Percentiles rank a stretch among this genome's conserved stretches.
Evolutionary conservation across 441 rosid genomes (phyloP).

Genomic region (Oxalis stricta): DNA sequence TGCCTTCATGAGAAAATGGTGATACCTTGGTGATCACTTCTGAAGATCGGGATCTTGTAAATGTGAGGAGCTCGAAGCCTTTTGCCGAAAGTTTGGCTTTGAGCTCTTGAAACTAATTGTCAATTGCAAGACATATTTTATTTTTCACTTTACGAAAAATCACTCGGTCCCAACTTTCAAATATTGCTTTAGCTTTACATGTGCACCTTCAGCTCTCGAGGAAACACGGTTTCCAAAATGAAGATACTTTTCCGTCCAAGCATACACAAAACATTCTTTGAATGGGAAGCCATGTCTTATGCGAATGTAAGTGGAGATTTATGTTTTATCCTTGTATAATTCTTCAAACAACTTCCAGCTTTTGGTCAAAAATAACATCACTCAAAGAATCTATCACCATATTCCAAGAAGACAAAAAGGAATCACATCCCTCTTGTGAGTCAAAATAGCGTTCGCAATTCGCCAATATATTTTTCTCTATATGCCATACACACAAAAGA

Average conservation of each 20-base stretch:
- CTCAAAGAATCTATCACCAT: not conserved
- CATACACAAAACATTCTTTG: not conserved
- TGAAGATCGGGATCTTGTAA: too few relatives aligned
- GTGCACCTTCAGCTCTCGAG: slow-evolving; percentile 4
- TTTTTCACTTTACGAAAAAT: not conserved
- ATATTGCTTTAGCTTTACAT: not conserved
- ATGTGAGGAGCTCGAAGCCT: not conserved
- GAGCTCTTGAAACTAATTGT: not conserved
- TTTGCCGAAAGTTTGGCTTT: not conserved
- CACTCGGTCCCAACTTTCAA: not conserved
- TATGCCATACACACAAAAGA: slow-evolving; percentile 5
- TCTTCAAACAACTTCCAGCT: not conserved
- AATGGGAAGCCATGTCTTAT: not conserved
- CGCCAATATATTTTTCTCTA: slow-evolving; percentile 3
- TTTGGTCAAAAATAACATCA: not conserved
- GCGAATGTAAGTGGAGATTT: not conserved
- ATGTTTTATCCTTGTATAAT: not conserved
- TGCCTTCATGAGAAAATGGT: too few relatives aligned
- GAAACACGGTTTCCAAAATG: slow-evolving; percentile 1
- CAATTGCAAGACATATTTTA: not conserved
- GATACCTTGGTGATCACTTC: too few relatives aligned
- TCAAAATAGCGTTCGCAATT: not conserved
- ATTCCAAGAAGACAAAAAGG: slow-evolving; percentile 1
- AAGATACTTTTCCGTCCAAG: not conserved
- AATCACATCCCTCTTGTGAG: not conserved